Evolutionary conservation across 352 stramenopile genomes (phyloP).

Genomic region (Phytopythium aichiense): DNA sequence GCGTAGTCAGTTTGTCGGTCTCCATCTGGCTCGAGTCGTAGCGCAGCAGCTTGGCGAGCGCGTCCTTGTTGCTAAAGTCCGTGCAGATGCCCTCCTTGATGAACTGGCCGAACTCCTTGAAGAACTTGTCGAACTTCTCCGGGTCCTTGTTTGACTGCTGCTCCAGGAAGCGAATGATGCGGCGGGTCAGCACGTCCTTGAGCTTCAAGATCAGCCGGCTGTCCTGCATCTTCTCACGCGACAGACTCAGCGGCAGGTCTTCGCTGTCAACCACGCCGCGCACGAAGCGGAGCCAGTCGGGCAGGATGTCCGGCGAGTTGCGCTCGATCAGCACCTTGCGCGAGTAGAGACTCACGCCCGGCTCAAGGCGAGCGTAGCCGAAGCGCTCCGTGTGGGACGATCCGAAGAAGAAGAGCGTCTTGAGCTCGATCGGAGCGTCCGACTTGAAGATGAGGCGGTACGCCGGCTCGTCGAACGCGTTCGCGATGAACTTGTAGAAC

Average conservation of each 20-base stretch:
- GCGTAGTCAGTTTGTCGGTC: conserved; percentile 88
- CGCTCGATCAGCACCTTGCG: conserved; percentile 99
- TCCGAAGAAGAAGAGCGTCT: conserved; percentile 97
- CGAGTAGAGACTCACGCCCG: conserved; percentile 97
- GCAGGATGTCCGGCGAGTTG: conserved; percentile 96
- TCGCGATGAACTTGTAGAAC: conserved; percentile 97
- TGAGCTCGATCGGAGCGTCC: conserved; percentile 98
- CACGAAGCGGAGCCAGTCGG: conserved; percentile 96
- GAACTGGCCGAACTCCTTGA: conserved; percentile 96
- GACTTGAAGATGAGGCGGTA: conserved; percentile 96
- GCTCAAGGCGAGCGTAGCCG: conserved; percentile 92
- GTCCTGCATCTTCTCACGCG: conserved; percentile 99
- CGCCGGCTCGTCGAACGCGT: conserved; percentile 93
- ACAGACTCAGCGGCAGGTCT: conserved; percentile 98
- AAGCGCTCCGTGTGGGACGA: conserved; percentile 97
- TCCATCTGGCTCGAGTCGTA: conserved; percentile 97
- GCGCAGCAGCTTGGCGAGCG: conserved; percentile 96
- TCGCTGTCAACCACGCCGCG: conserved; percentile 94
- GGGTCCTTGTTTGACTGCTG: conserved; percentile 92
- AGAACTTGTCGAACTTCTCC: conserved; percentile 98
- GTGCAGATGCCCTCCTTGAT: conserved; percentile 98
- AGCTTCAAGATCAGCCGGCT: conserved; percentile 95
- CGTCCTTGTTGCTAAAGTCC: conserved; percentile 88
- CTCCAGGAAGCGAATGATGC: conserved; percentile 89
- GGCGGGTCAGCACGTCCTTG: conserved; percentile 92